A percentile compares a stretch with the other conserved stretches of the same genome.
Evolutionary conservation across 495 filamentous ascomycete species (phyloP).

Genomic region (Tuber brumale): DNA sequence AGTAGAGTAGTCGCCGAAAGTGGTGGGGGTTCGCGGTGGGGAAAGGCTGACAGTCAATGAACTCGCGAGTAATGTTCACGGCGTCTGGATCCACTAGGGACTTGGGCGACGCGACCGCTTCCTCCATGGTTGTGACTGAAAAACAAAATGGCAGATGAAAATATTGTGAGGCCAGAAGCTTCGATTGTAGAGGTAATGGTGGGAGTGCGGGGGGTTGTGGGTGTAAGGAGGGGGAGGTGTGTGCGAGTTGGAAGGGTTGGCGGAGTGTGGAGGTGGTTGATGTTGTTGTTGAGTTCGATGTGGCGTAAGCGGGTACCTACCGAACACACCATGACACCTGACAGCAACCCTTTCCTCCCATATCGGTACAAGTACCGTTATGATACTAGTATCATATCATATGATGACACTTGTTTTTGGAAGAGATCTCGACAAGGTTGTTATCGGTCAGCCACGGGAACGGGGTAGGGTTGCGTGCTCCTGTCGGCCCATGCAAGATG

Average conservation of each 20-base stretch:
- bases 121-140: background rate
- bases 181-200: background rate
- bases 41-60: constrained; percentile 62
- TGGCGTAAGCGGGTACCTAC: constrained; percentile 6
- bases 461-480: background rate
- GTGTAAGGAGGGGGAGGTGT: constrained; percentile 2
- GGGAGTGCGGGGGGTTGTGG: background rate
- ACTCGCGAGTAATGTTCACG: constrained; percentile 90
- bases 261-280: constrained; percentile 4
- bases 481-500: background rate
- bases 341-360: background rate
- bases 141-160: constrained; percentile 1
- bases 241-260: background rate
- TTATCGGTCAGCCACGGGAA: constrained; percentile 4
- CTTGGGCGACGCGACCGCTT: constrained; percentile 2
- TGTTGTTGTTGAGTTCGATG: constrained; percentile 6
- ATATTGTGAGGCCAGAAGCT: background rate
- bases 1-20: constrained; percentile 9
- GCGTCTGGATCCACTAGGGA: constrained; percentile 66
- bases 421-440: constrained; percentile 3
- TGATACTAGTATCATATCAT: too few species aligned
- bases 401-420: background rate
- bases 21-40: background rate
- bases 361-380: too few species aligned
- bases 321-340: constrained; percentile 1